Conservation (phyloP, 768 basidiomycete genomes). For the Calocera cornea region DNA sequence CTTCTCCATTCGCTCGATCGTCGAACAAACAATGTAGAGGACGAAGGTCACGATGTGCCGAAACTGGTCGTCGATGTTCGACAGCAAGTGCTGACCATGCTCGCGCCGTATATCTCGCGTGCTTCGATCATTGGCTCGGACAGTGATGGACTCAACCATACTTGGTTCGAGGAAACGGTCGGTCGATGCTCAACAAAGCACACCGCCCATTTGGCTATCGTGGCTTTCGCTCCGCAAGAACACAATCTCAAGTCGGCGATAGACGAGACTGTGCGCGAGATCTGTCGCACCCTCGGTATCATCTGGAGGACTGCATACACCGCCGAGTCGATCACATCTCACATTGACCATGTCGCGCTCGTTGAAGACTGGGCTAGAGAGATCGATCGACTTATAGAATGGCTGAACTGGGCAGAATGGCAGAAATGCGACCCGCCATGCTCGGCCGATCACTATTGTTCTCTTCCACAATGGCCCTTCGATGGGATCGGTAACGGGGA, state of each 20-base stretch:
- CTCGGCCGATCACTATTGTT: not conserved
- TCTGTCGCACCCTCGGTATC: not conserved
- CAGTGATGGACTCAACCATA: not conserved
- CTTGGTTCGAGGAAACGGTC: not conserved
- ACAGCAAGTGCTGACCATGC: not conserved
- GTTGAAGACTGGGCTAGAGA: constrained; percentile 5
- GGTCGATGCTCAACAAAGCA: not conserved
- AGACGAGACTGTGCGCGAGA: not conserved
- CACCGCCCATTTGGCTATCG: not conserved
- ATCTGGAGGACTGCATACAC: not conserved
- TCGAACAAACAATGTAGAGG: not conserved
- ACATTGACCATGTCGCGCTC: not conserved
- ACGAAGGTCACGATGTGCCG: not conserved
- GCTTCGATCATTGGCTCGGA: not conserved
- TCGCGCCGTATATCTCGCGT: not conserved
- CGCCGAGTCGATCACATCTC: not conserved
- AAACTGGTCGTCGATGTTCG: not conserved
- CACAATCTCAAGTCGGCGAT: not conserved
- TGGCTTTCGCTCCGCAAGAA: not conserved
- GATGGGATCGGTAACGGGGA: not conserved
- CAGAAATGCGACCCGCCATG: constrained; percentile 2
- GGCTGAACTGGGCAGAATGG: constrained; percentile 9
- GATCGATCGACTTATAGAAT: constrained; percentile 1
- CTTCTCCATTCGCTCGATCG: not conserved
- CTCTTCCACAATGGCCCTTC: not conserved